Conservation (phyloP, 306 rosid genomes). For the Acacia crassicarpa region DNA sequence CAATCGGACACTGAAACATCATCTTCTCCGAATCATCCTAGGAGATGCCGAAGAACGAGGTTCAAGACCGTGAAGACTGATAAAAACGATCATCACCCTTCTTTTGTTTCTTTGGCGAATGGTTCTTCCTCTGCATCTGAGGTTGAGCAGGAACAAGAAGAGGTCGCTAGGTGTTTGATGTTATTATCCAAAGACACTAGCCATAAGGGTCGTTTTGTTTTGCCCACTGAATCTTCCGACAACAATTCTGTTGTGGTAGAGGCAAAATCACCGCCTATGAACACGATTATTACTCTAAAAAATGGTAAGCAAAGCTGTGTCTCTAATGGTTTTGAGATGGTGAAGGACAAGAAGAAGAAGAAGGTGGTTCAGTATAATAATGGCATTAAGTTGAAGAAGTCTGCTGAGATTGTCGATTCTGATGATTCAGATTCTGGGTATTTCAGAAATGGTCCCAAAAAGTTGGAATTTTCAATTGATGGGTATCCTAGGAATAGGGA, state of each 20-base stretch:
- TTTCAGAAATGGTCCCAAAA: conserved; percentile 57
- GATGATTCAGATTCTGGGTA: conserved; percentile 75
- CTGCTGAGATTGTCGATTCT: conserved; percentile 41
- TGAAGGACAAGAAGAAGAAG: conserved; percentile 43
- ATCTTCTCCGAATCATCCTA: conserved; percentile 43
- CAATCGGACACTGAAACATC: conserved; percentile 69
- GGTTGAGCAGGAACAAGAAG: conserved; percentile 66
- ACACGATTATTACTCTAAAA: conserved; percentile 27
- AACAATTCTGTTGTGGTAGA: conserved; percentile 67
- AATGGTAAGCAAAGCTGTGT: conserved; percentile 27
- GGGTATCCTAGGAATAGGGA: conserved; percentile 33
- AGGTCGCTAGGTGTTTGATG: conserved; percentile 80
- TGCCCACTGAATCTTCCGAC: conserved; percentile 66
- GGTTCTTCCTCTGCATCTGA: conserved; percentile 43
- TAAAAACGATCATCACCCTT: neutral
- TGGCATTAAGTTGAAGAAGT: conserved; percentile 40
- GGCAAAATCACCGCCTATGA: conserved; percentile 56
- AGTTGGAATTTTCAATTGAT: conserved; percentile 51
- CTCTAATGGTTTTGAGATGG: conserved; percentile 33
- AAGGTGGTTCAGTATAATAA: conserved; percentile 28
- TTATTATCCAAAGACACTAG: conserved; percentile 66
- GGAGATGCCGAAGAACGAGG: conserved; percentile 53
- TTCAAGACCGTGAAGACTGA: conserved; percentile 29
- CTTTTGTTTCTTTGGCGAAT: neutral
- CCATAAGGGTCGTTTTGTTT: conserved; percentile 45